phyloP scores from a whole-genome alignment of 2,329 filamentous ascomycete genomes.

The Talaromyces amestolkiae region DNA sequence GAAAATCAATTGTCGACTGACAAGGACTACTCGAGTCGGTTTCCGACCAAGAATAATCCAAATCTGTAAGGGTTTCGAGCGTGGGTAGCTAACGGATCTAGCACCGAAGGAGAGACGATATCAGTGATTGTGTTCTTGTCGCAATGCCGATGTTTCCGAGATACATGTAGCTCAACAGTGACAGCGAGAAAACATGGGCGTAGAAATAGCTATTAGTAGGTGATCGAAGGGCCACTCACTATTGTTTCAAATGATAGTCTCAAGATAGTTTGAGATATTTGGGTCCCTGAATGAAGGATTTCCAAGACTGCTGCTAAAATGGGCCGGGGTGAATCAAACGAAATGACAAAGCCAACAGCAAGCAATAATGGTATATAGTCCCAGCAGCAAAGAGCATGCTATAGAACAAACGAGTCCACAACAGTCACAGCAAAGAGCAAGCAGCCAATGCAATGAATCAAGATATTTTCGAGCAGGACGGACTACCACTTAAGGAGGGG shows the following conservation, averaged over 20 bases:
- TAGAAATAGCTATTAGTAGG: neutral
- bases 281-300: slow-evolving; percentile 9
- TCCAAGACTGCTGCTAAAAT: slow-evolving; percentile 6
- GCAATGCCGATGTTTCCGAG: neutral
- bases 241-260: slow-evolving; percentile 15
- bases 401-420: neutral
- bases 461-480: slow-evolving; percentile 1
- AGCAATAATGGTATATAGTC: slow-evolving; percentile 9
- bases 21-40: slow-evolving; percentile 27
- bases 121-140: neutral
- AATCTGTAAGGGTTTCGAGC: neutral
- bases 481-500: slow-evolving; percentile 16
- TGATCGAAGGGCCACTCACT: slow-evolving; percentile 9
- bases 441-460: neutral
- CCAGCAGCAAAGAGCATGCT: slow-evolving; percentile 7
- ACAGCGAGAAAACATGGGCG: neutral
- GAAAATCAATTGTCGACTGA: slow-evolving; percentile 26
- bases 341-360: slow-evolving; percentile 19
- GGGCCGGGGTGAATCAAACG: slow-evolving; percentile 11
- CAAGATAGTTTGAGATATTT: slow-evolving; percentile 9
- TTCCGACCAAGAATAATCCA: slow-evolving; percentile 26
- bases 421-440: neutral
- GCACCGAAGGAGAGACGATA: neutral
- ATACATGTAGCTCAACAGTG: neutral
- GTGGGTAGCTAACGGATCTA: slow-evolving; percentile 8